These are phyloP conservation scores for Lichtheimia ramosa DNA, from an alignment of 371 early-diverging fungal genomes.

Conservation along the genomic window DNA sequence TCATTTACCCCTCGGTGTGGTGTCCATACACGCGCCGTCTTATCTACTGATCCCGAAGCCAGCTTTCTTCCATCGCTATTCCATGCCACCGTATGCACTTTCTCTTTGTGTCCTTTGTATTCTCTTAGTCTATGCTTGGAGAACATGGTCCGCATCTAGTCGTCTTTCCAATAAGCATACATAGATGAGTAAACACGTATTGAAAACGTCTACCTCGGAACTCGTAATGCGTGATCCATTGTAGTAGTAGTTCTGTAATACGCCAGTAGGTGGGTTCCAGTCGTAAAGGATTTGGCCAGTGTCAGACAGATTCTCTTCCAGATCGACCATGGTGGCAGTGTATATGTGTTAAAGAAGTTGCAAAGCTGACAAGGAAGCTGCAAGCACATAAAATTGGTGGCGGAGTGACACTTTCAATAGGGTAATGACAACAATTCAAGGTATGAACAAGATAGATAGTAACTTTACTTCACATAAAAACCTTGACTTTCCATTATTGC, in stretches of 20 bases:
- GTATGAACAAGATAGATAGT: too few relatives aligned
- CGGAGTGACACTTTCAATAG: not conserved
- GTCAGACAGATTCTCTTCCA: constrained; percentile 10
- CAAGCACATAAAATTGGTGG: not conserved
- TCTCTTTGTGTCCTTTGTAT: constrained; percentile 57
- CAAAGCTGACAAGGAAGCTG: not conserved
- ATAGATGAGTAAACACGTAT: not conserved
- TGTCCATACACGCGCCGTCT: constrained; percentile 69
- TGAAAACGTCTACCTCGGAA: constrained; percentile 20
- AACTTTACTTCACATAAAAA: constrained; percentile 82
- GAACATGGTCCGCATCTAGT: constrained; percentile 37
- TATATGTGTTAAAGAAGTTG: not conserved
- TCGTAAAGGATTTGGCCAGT: constrained; percentile 33
- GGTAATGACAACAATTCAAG: too few relatives aligned
- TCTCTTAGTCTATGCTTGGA: constrained; percentile 40
- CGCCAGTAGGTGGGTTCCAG: constrained; percentile 42
- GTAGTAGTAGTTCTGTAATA: constrained; percentile 28
- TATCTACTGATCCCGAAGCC: constrained; percentile 70
- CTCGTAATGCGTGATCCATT: constrained; percentile 26
- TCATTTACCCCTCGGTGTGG: constrained; percentile 59
- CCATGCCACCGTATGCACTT: constrained; percentile 67
- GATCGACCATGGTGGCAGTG: not conserved
- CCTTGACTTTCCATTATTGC: constrained; percentile 92
- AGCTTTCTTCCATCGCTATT: constrained; percentile 65
- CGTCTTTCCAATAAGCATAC: not conserved